Base-by-base conservation (phyloP, 441 rosid species). In the Pelargonium citronellum region DNA sequence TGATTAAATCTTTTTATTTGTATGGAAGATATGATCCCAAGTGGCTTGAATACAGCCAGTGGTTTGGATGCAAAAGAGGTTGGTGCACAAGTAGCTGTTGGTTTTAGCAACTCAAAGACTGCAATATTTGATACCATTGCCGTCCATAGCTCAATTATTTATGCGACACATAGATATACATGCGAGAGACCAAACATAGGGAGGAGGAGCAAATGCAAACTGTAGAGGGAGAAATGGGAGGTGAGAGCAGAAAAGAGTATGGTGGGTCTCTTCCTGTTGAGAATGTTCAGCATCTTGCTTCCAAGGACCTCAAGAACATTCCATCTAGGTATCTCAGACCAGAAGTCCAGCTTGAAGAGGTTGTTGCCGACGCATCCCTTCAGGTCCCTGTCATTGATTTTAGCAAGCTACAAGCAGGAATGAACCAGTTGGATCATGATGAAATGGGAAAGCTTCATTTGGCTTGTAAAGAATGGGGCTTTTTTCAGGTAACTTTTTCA, bases 381-480 rank as follows among this genome's bases (percentile, higher is more conserved):
- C 69, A 70, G 58, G 74, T 86, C 67, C 86, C 82, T 4, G 75
- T 80, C 11, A 79, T 83, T 0, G 79, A 83, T 46, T 77, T 81
- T 81, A 64, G 68, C 76, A 83, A 76, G 67, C 76, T 83, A 34
- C 3, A 20, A 41, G 0, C 41, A 34, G 4, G 70, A 8, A 0
- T 37, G 41, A 37, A 37, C 41, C 41, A 5, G 6, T 37, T 37
- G 41, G 41, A 37, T 8, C 41, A 66, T 0, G 63, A 69, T 19
- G 90, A 84, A 67, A 64, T 76, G 72, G 65, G 53, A 8, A 81
- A 74, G 20, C 82, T 84, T 58, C 82, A 85, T 67, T 62, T 19
- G 6, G 87, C 91, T 44, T 84, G 90, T 71, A 80, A 62, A 67
- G 71, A 82, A 8, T 79, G 87, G 87, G 92, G 86, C 17, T 85